Evolutionary conservation across 148 eudicot species (phyloP).

Genomic region (Amaranthus hypochondriacus): DNA sequence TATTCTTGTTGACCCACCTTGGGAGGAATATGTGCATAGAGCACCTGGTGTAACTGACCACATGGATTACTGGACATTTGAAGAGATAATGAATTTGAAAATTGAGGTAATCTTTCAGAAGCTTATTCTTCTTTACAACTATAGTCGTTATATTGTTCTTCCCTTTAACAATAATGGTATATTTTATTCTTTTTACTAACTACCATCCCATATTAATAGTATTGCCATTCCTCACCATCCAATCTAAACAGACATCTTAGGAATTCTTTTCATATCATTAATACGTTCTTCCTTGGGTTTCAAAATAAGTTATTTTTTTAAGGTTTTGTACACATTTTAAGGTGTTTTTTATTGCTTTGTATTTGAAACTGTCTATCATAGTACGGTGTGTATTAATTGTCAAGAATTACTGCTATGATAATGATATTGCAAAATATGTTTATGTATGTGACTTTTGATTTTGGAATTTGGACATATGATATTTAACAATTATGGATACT

Average conservation of each 20-base stretch:
- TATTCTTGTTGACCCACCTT: constrained; percentile 92
- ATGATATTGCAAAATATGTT: neutral
- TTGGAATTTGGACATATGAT: neutral
- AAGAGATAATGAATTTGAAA: constrained; percentile 90
- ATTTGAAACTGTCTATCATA: neutral
- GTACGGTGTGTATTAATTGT: neutral
- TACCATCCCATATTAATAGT: neutral
- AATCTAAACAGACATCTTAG: neutral
- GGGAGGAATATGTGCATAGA: constrained; percentile 98
- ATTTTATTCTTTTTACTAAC: neutral
- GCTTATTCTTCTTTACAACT: neutral
- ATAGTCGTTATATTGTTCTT: neutral
- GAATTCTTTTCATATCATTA: neutral
- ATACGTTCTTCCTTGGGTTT: neutral
- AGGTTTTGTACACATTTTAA: neutral
- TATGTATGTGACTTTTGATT: no score
- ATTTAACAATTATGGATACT: neutral
- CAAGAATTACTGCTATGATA: neutral
- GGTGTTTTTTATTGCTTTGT: neutral
- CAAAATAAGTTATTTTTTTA: neutral
- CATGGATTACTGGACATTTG: constrained; percentile 88
- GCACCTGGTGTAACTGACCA: constrained; percentile 96
- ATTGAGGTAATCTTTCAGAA: constrained; percentile 64
- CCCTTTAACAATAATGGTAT: no score
- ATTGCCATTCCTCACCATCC: neutral